Evolutionary conservation across 495 filamentous ascomycete species (phyloP).

Genomic region (Mycothermus thermophilus): DNA sequence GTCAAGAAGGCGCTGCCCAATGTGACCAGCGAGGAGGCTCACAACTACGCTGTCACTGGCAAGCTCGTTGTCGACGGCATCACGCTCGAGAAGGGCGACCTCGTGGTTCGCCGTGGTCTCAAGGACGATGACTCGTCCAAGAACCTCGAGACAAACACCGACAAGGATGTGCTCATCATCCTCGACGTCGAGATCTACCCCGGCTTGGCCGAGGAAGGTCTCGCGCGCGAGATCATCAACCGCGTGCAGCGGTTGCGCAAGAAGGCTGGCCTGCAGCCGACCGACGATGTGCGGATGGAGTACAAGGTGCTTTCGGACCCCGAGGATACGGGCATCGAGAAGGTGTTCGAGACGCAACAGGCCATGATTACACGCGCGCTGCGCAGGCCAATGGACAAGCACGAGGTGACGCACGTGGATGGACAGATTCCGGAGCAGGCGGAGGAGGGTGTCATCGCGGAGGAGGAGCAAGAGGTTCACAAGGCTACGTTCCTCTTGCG

Average conservation of each 20-base stretch:
- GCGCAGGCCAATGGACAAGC: constrained; percentile 65
- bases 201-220: constrained; percentile 29
- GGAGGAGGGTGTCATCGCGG: constrained; percentile 51
- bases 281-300: constrained; percentile 34
- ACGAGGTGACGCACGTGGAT: constrained; percentile 47
- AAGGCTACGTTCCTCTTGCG: constrained; percentile 76
- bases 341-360: constrained; percentile 57
- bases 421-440: constrained; percentile 45
- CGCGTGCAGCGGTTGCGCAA: constrained; percentile 33
- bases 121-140: constrained; percentile 51
- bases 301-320: constrained; percentile 46
- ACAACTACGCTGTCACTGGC: constrained; percentile 52
- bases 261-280: constrained; percentile 30
- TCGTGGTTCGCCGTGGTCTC: constrained; percentile 69
- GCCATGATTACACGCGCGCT: constrained; percentile 64
- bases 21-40: constrained; percentile 66
- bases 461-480: constrained; percentile 84
- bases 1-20: constrained; percentile 81
- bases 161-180: constrained; percentile 38
- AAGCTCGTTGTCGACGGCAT: constrained; percentile 75
- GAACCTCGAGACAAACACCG: constrained; percentile 71
- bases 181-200: constrained; percentile 29
- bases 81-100: constrained; percentile 61
- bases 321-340: constrained; percentile 57
- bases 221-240: constrained; percentile 33